Evolutionary conservation across 1,284 basidiomycete genomes (phyloP), one percentile per base, ranked within the genome.

Genomic region (Leccinum subfulvum): DNA sequence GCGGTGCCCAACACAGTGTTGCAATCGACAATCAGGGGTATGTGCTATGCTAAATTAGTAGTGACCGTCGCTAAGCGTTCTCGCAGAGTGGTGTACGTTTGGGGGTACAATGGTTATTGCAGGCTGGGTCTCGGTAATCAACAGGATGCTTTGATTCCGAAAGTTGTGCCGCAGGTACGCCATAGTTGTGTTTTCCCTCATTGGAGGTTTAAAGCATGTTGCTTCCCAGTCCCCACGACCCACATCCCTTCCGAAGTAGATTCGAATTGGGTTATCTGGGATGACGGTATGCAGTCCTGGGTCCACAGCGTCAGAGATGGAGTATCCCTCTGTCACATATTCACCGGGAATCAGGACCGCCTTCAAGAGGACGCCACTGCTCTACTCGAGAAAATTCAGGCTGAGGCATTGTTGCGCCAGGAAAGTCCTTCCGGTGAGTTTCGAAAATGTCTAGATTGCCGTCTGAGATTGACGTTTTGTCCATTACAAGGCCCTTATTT

Each of bases 41-140:
- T 39, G 82, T 73, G 16, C 35, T 35, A 2, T 18, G 14, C 10
- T 33, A 18, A 14, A 49, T 28, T 21, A 16, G 39, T 51, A 1
- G 18, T 26, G 16, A 33, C 41, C 30, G 35, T 54, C 28, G 7
- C 63, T 68, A 49, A 74, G 39, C 35, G 8, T 49, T 57, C 41
- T 39, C 16, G 11, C 58, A 74, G 90, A 3, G 70, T 86, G 61
- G 90, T 95, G 9, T 94, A 91, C 68, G 90, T 91, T 9, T 97
- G 94, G 93, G 92, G 92, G 3, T 92, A 89, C 75, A 90, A 90
- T 67, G 88, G 91, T 26, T 90, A 94, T 75, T 90, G 90, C 72
- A 84, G 92, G 60, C 82, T 94, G 58, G 89, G 92, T 53, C 80
- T 93, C 51, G 94, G 94, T 3, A 90, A 92, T 68, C 94, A 95